phyloP scores from a whole-genome alignment of 2,329 filamentous ascomycete species.

The Canariomyces notabilis region DNA sequence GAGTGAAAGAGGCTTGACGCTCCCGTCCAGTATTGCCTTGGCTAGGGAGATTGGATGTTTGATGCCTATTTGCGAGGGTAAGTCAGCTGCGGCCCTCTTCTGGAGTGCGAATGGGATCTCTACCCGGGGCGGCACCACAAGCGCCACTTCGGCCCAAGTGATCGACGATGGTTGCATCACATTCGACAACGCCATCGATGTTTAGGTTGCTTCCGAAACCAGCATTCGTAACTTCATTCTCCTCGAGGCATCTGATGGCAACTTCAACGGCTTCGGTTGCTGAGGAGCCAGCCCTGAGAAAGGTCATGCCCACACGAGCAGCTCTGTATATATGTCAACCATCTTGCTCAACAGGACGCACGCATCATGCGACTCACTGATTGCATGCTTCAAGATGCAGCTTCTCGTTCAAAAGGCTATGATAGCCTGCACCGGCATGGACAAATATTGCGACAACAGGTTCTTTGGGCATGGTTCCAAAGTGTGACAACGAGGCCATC shows the following conservation, averaged over 20 bases:
- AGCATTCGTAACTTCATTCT: slow-evolving; percentile 93
- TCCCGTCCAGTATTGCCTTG: slow-evolving; percentile 73
- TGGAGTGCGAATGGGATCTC: slow-evolving; percentile 30
- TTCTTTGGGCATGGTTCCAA: slow-evolving; percentile 10
- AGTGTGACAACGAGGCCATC: slow-evolving; percentile 22
- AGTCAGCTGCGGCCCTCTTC: slow-evolving; percentile 4
- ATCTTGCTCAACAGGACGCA: neutral
- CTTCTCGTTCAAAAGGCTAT: slow-evolving; percentile 79
- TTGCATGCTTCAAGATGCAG: slow-evolving; percentile 82
- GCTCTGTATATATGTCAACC: slow-evolving; percentile 52
- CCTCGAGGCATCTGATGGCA: slow-evolving; percentile 81
- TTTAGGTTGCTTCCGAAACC: slow-evolving; percentile 93
- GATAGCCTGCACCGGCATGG: slow-evolving; percentile 91
- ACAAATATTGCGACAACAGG: slow-evolving; percentile 70
- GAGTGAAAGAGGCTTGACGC: slow-evolving; percentile 71
- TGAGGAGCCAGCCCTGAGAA: slow-evolving; percentile 71
- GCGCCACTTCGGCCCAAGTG: slow-evolving; percentile 87
- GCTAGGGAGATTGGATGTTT: slow-evolving; percentile 90
- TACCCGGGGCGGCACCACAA: slow-evolving; percentile 85
- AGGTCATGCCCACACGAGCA: slow-evolving; percentile 74
- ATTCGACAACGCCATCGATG: slow-evolving; percentile 86
- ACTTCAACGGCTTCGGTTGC: slow-evolving; percentile 87
- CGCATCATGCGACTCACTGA: slow-evolving; percentile 56
- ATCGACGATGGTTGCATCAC: slow-evolving; percentile 90
- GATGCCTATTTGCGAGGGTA: slow-evolving; percentile 57